phyloP scores from a whole-genome alignment of 83 land plant species.

The Larix sibirica region DNA sequence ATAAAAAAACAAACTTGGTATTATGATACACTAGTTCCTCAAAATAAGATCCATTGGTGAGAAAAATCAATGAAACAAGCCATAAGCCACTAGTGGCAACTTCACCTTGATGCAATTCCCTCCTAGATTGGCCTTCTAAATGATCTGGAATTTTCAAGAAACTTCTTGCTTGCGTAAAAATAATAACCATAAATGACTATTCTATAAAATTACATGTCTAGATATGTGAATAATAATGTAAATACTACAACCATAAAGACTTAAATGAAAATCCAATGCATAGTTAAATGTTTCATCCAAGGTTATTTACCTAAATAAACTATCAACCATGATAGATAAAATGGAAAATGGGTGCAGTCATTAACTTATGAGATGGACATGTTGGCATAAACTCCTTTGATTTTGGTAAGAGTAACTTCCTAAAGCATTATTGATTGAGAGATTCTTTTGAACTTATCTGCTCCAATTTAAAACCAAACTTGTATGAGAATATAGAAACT shows the following conservation, averaged over 20 bases:
- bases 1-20: slow-evolving; percentile 10
- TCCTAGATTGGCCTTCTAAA: slow-evolving; percentile 64
- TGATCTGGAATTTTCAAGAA: slow-evolving; percentile 84
- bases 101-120: slow-evolving; percentile 56
- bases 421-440: slow-evolving; percentile 88
- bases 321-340: background rate
- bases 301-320: background rate
- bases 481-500: background rate
- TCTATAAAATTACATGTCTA: too few relatives aligned
- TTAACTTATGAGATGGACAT: slow-evolving; percentile 66
- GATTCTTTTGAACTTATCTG: slow-evolving; percentile 90
- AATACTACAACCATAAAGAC: background rate
- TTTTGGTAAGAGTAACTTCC: slow-evolving; percentile 85
- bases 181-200: background rate
- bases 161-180: slow-evolving; percentile 55
- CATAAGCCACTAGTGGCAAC: slow-evolving; percentile 62
- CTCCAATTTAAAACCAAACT: slow-evolving; percentile 33
- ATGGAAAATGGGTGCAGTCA: background rate
- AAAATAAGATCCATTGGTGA: background rate
- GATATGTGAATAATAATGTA: too few relatives aligned
- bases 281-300: background rate
- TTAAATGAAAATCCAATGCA: background rate
- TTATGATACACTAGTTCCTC: background rate
- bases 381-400: slow-evolving; percentile 89
- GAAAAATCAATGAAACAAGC: slow-evolving; percentile 61